Base-by-base conservation (phyloP, 108 stramenopile genomes). In the Schizochytrium sp. region DNA sequence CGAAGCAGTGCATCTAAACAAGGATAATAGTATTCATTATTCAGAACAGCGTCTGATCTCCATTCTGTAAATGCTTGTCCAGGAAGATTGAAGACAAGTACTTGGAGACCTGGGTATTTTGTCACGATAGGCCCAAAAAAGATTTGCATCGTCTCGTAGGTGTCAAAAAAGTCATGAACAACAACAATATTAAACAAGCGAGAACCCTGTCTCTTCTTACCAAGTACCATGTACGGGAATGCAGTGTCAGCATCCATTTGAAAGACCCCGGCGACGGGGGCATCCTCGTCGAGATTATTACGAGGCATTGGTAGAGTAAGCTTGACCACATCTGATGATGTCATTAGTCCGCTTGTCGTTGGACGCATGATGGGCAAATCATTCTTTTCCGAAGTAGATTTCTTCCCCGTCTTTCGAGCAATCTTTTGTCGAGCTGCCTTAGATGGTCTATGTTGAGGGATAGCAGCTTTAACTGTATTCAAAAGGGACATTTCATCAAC, bases 61-160 rank as follows among this genome's bases (percentile, higher is more conserved):
- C 95, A 97, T 56, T 95, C 91, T 56, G 96, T 96, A 60, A 95
- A 96, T 3, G 96, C 96, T 89, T 97, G 96, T 4, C 96, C 96
- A 3, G 96, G 96, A 89, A 96, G 95, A 89, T 97, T 97, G 95
- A 96, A 97, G 17, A 97, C 64, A 53, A 97, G 91, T 46, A 95
- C 94, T 90, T 94, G 95, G 40, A 96, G 88, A 13, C 95, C 96
- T 41, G 94, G 91, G 88, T 96, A 96, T 72, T 95, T 83, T 19
- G 91, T 57, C 61, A 94, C 91, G 91, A 97, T 88, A 42, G 94
- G 94, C 72, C 90, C 72, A 44, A 97, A 92, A 59, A 96, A 93
- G 89, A 97, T 96, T 89, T 96, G 93, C 90, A 94, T 87, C 19
- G 94, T 91, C 90, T 97, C 96, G 72, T 88, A 94, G 41, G 94